phyloP scores from a whole-genome alignment of 2,329 filamentous ascomycete species.

The Arthrobotrys pseudoclavata region DNA sequence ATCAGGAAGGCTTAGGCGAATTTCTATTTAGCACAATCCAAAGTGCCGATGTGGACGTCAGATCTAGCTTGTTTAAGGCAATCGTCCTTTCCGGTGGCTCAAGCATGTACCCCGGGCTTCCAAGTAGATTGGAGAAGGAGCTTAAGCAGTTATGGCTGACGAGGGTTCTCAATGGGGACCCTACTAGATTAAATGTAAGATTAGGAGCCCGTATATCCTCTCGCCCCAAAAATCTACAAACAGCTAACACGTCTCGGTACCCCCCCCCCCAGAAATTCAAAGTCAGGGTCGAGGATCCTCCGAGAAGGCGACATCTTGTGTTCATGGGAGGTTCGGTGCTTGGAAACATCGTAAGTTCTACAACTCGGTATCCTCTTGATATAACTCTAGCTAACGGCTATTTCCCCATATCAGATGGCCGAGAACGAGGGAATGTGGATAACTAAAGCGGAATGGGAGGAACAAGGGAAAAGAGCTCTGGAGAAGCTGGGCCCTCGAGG shows the following conservation, averaged over 20 bases:
- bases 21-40: conserved; percentile 99
- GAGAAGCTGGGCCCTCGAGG: conserved; percentile 90
- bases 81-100: conserved; percentile 96
- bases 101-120: conserved; percentile 98
- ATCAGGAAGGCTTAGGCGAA: conserved; percentile 95
- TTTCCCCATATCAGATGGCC: conserved; percentile 77
- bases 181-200: conserved; percentile 81
- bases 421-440: conserved; percentile 99
- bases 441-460: conserved; percentile 94
- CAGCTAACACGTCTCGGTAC: not conserved
- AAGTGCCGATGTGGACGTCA: conserved; percentile 92
- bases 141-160: conserved; percentile 99
- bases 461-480: conserved; percentile 85
- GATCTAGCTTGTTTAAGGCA: conserved; percentile 93
- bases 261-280: conserved; percentile 83
- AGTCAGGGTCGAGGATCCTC: conserved; percentile 98
- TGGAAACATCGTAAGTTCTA: conserved; percentile 82
- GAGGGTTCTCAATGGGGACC: conserved; percentile 87
- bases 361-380: not conserved
- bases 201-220: not conserved
- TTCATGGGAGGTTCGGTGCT: conserved; percentile 96
- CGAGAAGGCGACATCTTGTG: conserved; percentile 97
- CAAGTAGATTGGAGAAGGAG: conserved; percentile 96
- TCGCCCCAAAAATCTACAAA: not conserved
- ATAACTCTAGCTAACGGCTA: not conserved